Evolutionary conservation across 176 grass and related monocot species (phyloP).

Genomic region (Oryza meyeriana): DNA sequence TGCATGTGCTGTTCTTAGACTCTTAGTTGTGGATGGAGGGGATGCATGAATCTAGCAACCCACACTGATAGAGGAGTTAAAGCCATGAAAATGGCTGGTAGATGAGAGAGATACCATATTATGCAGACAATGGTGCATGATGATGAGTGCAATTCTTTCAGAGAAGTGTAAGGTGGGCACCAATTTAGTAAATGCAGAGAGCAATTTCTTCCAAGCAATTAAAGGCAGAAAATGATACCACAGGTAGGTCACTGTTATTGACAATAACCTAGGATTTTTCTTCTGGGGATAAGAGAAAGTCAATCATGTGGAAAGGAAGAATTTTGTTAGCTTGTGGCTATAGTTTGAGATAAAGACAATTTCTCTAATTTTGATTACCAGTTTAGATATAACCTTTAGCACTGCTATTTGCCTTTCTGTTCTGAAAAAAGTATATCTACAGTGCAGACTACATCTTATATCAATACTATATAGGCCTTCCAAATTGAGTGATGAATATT

Average conservation of each 20-base stretch:
- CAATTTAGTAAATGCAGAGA: conserved; percentile 10
- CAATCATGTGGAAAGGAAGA: neutral
- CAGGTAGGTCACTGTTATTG: neutral
- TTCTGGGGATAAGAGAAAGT: neutral
- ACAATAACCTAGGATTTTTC: conserved; percentile 13
- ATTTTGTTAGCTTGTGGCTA: neutral
- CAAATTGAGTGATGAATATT: neutral
- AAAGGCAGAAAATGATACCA: conserved; percentile 26
- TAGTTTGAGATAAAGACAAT: neutral
- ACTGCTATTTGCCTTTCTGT: neutral
- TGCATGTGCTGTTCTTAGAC: neutral
- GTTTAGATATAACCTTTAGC: conserved; percentile 1
- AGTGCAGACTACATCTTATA: too few relatives aligned
- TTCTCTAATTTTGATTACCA: neutral
- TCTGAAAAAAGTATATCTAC: neutral
- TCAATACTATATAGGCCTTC: neutral
- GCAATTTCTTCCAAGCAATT: conserved; percentile 13
- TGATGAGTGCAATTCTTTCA: conserved; percentile 6
- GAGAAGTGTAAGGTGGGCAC: conserved; percentile 12
- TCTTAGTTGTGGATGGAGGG: neutral
- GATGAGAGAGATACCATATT: neutral
- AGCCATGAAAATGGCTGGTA: conserved; percentile 2
- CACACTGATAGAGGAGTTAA: neutral
- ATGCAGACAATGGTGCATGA: conserved; percentile 1
- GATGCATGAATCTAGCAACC: conserved; percentile 16